Evolutionary conservation across 768 basidiomycete genomes (phyloP), one percentile per base, ranked within the genome.

Genomic region (Naematelia encephala): DNA sequence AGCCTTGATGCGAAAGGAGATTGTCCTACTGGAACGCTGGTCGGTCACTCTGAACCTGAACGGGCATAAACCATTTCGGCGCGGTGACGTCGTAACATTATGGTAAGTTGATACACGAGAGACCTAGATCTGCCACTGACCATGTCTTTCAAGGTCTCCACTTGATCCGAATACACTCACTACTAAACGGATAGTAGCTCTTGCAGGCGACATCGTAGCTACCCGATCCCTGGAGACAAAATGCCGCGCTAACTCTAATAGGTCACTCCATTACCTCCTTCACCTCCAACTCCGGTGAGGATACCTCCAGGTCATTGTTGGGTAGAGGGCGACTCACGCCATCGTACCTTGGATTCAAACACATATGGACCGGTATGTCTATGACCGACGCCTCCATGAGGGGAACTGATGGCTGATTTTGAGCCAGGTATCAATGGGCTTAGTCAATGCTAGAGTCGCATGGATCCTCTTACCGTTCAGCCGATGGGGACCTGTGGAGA

Each of bases 281-380:
- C 67, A 1, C 62, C 74, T 11, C 72, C 74, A 26, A 67, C 71
- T 12, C 72, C 73, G 1, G 63, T 78, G 22, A 48, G 70, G 12
- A 72, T 78, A 53, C 78, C 78, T 5, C 68, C 68, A 8, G 77
- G 75, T 45, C 77, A 78, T 59, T 74, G 73, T 52, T 78, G 78
- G 78, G 78, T 78, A 10, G 78, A 78, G 63, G 78, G 78, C 1
- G 78, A 78, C 59, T 76, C 75, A 39, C 66, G 65, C 26, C 74
- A 68, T 52, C 70, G 72, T 23, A 73, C 76, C 0, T 51, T 66
- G 11, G 78, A 78, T 58, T 74, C 71, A 19, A 78, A 78, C 53
- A 73, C 72, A 2, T 78, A 78, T 50, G 78, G 78, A 3, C 76
- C 78, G 14, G 76, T 77, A 51, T 51, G 74, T 72, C 16, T 10